Evolutionary conservation across 1,284 basidiomycete genomes (phyloP).

Genomic region (Austropuccinia psidii): DNA sequence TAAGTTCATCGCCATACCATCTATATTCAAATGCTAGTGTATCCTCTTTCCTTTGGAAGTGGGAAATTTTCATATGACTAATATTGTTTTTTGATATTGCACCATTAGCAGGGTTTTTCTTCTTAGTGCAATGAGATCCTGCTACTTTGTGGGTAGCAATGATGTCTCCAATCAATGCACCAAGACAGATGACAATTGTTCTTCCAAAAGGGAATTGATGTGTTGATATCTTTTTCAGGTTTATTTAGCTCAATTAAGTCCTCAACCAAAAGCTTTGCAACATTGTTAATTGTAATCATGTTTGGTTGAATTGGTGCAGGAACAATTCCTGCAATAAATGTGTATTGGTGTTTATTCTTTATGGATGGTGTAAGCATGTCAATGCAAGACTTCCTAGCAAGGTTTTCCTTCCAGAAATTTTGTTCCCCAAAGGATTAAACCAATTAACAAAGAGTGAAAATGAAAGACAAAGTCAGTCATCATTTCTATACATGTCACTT

Average conservation of each 20-base stretch:
- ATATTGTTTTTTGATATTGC: background rate
- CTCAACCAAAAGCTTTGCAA: background rate
- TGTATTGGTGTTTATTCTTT: background rate
- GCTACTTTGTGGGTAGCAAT: conserved; percentile 25
- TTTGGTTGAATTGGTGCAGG: conserved; percentile 10
- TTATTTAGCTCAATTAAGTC: background rate
- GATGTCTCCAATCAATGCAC: background rate
- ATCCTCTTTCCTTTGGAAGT: background rate
- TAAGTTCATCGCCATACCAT: background rate
- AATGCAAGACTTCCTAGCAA: background rate
- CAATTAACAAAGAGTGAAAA: conserved; percentile 22
- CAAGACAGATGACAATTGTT: background rate
- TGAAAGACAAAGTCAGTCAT: background rate
- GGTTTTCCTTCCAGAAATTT: background rate
- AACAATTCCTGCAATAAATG: background rate
- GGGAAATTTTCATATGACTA: background rate
- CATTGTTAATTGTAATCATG: background rate
- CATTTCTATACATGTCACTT: too few species aligned
- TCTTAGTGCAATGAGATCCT: background rate
- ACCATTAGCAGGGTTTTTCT: background rate
- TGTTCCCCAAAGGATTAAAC: conserved; percentile 31
- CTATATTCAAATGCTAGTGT: background rate
- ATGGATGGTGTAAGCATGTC: background rate
- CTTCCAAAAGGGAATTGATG: background rate
- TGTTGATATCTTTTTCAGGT: background rate